Conservation (phyloP, 2,329 filamentous ascomycete genomes). For the Penicillium psychrosexuale region DNA sequence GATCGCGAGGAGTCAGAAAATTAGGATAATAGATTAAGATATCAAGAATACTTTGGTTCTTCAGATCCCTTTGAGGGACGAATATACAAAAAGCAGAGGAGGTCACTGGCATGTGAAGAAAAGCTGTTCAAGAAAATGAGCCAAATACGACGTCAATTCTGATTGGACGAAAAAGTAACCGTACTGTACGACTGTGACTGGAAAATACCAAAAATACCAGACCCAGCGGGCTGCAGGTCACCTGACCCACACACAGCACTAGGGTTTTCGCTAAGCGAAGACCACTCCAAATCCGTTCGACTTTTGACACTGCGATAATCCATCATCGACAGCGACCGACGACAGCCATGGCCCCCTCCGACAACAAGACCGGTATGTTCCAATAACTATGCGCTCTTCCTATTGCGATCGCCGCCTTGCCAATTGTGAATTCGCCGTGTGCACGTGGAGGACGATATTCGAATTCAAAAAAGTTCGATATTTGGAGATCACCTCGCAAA, state of each 20-base stretch:
- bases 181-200: not conserved
- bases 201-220: conserved; percentile 8
- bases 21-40: no score
- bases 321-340: conserved; percentile 41
- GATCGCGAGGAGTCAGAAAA: not conserved
- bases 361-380: conserved; percentile 47
- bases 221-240: conserved; percentile 25
- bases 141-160: not conserved
- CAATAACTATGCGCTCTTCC: conserved; percentile 14
- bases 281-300: conserved; percentile 38
- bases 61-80: not conserved
- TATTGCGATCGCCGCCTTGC: conserved; percentile 42
- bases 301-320: conserved; percentile 44
- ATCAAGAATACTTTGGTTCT: no score
- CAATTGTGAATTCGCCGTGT: conserved; percentile 23
- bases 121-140: conserved; percentile 3
- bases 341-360: conserved; percentile 49
- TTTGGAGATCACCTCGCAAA: conserved; percentile 6
- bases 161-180: conserved; percentile 1
- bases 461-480: conserved; percentile 7
- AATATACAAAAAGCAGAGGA: conserved; percentile 1
- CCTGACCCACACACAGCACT: conserved; percentile 40
- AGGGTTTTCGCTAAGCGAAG: conserved; percentile 44
- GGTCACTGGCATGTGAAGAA: not conserved
- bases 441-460: conserved; percentile 5